Conservation (phyloP, 306 rosid species). For the Prunus mira region DNA sequence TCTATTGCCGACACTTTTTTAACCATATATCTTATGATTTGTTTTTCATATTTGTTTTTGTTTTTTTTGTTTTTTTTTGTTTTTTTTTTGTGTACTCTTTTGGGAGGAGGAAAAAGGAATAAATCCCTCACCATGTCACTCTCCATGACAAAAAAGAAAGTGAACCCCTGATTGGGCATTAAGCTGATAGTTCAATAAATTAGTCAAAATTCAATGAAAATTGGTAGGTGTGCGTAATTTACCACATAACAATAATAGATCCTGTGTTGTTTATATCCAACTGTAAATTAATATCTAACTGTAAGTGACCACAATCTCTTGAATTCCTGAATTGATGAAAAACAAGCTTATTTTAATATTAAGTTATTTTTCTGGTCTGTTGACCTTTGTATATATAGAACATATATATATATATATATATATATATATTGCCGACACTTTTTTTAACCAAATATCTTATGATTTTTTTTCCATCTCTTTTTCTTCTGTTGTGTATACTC, state of each 20-base stretch:
- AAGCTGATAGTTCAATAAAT: background rate
- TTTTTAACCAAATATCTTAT: background rate
- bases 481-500: background rate
- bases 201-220: background rate
- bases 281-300: background rate
- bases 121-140: background rate
- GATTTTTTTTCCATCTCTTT: background rate
- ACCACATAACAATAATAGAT: no score
- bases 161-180: background rate
- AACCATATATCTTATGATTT: background rate
- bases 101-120: background rate
- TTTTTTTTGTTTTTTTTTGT: no score
- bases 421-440: slow-evolving; percentile 8
- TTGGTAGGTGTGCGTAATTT: background rate
- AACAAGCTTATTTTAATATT: background rate
- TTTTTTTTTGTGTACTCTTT: background rate
- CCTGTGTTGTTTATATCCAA: background rate
- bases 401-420: no score
- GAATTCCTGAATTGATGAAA: background rate
- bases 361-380: background rate
- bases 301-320: no score
- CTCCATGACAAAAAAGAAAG: background rate
- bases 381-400: background rate
- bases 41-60: background rate
- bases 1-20: slow-evolving; percentile 3